A percentile compares a stretch with the other conserved stretches of the same genome.
Evolutionary conservation across 1,284 basidiomycete species (phyloP).

Genomic region (Irpex sp.): DNA sequence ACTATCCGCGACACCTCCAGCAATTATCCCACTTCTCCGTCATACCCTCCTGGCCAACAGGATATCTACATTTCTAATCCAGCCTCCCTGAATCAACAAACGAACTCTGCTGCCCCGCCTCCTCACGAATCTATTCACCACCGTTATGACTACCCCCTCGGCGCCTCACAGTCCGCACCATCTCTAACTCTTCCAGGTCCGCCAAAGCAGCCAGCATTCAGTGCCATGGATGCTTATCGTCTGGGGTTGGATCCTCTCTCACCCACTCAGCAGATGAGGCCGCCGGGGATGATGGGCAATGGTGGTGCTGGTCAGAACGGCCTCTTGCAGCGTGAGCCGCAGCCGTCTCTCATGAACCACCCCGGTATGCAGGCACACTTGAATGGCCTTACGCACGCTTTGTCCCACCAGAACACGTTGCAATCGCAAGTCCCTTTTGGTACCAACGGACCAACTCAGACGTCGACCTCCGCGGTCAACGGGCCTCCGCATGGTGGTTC

Average conservation of each 20-base stretch:
- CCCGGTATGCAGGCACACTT: constrained; percentile 17
- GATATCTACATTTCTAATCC: constrained; percentile 27
- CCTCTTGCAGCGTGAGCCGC: constrained; percentile 9
- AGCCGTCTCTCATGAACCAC: constrained; percentile 14
- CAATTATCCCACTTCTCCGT: constrained; percentile 17
- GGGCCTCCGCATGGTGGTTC: constrained; percentile 19
- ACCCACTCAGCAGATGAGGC: constrained; percentile 15
- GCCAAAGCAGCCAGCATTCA: constrained; percentile 20
- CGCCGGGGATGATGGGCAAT: neutral
- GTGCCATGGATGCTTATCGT: constrained; percentile 21
- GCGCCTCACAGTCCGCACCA: constrained; percentile 19
- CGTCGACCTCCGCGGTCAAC: constrained; percentile 22
- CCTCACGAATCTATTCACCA: constrained; percentile 27
- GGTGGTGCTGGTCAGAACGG: neutral
- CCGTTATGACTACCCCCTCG: constrained; percentile 25
- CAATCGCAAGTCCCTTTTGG: constrained; percentile 11
- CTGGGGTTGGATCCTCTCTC: constrained; percentile 20
- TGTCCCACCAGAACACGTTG: constrained; percentile 13
- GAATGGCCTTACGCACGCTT: constrained; percentile 23
- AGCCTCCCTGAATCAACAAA: constrained; percentile 18
- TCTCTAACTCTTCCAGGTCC: constrained; percentile 18
- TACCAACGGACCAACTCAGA: constrained; percentile 30
- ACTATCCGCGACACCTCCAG: constrained; percentile 32
- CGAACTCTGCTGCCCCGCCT: constrained; percentile 11
- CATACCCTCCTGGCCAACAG: constrained; percentile 22